Base-by-base conservation (phyloP, 2,329 filamentous ascomycete genomes). In the Fusarium sp. region DNA sequence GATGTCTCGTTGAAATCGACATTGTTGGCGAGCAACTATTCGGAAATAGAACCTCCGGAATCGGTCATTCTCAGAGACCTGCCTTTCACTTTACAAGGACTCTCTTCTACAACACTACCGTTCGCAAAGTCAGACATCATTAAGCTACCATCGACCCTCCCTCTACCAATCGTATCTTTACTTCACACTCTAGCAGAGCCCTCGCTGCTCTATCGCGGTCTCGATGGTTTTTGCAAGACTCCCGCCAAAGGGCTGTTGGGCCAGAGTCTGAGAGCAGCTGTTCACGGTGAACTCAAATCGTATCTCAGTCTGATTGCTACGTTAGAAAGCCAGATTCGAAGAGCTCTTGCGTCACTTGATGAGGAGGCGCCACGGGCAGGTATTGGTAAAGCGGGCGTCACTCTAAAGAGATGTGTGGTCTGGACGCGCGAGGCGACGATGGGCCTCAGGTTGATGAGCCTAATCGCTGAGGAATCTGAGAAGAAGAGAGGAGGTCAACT, bases 341-440 rank as follows among this genome's bases (percentile, higher is more conserved):
- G 92, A 66, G 94, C 95, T 1, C 82, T 98, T 49, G 86, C 91
- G 7, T 88, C 91, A 9, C 82, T 96, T n/a, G 89, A 93, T 68
- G 89, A 92, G 52, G 83, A 84, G 3, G 87, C 88, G 6, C 88
- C 92, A 4, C 86, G 90, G 46, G 87, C 88, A 44, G 91, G 91
- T 3, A 89, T 97, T 54, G 91, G 93, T 7, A 96, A 95, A 74
- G 91, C 93, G 1, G 94, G 95, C 3, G 95, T 99, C 15, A 99
- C 96, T 0, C 83, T 99, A 51, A 98, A 98, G 79, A 87, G 96
- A 77, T 98, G 95, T 74, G 92, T 99, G 4, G 92, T 99, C 24
- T 99, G 97, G 97, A 98, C 95, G 10, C 89, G 95, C 72, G 97
- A 99, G 79, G 94, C 96, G 8, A 99, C 96, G 1, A 97, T 98